Evolutionary conservation across 768 basidiomycete genomes (phyloP), one percentile per base, ranked within the genome.

Genomic region (Pisolithus orientalis): DNA sequence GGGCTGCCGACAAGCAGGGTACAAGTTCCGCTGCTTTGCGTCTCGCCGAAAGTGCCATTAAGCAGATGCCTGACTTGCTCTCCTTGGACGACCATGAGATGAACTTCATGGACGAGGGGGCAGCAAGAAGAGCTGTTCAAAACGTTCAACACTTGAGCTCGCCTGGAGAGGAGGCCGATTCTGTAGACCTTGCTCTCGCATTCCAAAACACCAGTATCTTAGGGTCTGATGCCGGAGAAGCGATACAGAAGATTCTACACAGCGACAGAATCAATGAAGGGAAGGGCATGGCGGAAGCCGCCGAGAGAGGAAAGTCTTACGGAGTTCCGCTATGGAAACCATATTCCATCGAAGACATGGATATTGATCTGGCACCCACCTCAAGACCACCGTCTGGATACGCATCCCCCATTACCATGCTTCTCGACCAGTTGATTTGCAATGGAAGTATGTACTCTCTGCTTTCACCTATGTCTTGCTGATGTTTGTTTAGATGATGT

Each of bases 1-100:
- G 57, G 16, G 40, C 59, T 25, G 59, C 60, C 42, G 57, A 69
- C 5, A 63, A 57, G 39, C 69, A 57, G 21, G 67, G 69, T 13
- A 69, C 72, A 27, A 75, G 74, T 40, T 64, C 44, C 13, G 66
- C 72, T 7, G 78, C 74, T 7, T 60, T 80, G 49, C 69, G 64
- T 54, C 74, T 62, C 13, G 82, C 80, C 13, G 80, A 82, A 56
- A 65, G 60, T 39, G 70, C 70, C 11, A 52, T 73, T 4, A 64
- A 59, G 37, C 65, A 68, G 47, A 71, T 62, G 49, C 65, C 65
- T 39, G 47, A 57, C 3, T 59, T 72, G 21, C 45, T 68, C 34
- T 55, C 52, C 8, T 28, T 53, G 1, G 32, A 25, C n/a, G 52
- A 51, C 39, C 52, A 55, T 39, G 55, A 27, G 24, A 38, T 44